Evolutionary conservation across 495 filamentous ascomycete genomes (phyloP).

Genomic region (Baudoinia panamericana): DNA sequence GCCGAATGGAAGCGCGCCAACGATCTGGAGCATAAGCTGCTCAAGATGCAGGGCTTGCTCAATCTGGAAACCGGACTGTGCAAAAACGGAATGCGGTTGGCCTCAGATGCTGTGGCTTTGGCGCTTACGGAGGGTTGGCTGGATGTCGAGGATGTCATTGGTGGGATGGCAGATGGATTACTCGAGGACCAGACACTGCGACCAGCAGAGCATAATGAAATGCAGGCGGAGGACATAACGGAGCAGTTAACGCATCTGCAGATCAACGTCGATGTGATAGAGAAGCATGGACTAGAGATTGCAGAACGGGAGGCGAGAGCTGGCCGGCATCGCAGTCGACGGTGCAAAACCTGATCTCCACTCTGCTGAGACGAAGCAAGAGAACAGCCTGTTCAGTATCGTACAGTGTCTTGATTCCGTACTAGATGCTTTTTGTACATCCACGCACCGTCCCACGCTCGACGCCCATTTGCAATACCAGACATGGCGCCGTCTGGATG

Average conservation of each 20-base stretch:
- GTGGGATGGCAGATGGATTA: no score
- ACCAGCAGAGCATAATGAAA: not conserved
- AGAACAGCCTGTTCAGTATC: no score
- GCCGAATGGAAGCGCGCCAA: conserved; percentile 20
- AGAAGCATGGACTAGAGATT: conserved; percentile 6
- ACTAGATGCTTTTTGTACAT: no score
- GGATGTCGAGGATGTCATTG: conserved; percentile 24
- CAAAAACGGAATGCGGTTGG: conserved; percentile 15
- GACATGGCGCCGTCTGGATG: no score
- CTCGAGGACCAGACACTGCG: no score
- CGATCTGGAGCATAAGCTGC: conserved; percentile 20
- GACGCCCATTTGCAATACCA: no score
- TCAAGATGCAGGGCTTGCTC: conserved; percentile 17
- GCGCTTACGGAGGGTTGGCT: conserved; percentile 27
- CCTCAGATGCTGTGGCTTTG: conserved; percentile 24
- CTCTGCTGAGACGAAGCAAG: no score
- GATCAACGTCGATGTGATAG: conserved; percentile 8
- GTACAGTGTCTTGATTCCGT: no score
- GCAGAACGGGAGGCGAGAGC: conserved; percentile 1
- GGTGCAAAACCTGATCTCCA: no score
- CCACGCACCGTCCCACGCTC: no score
- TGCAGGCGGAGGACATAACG: no score
- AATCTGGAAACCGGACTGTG: conserved; percentile 19
- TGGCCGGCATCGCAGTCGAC: not conserved
- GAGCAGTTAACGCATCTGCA: not conserved